These are phyloP conservation scores for Rosa persica DNA, from an alignment of 306 rosid genomes.

Conservation along the genomic window DNA sequence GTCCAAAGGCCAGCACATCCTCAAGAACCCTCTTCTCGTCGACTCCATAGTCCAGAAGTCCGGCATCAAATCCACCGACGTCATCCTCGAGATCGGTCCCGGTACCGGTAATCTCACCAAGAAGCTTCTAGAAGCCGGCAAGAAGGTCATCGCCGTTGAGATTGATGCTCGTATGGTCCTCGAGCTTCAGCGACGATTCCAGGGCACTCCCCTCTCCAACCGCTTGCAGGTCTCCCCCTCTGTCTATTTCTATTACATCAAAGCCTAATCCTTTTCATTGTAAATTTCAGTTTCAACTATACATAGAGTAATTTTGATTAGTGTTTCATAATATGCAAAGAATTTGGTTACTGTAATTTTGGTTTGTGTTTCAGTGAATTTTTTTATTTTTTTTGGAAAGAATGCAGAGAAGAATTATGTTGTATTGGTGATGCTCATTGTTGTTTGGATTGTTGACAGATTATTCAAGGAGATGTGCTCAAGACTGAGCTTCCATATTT, in stretches of 20 bases:
- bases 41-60: slow-evolving; percentile 55
- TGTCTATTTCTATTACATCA: not conserved
- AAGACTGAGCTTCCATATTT: slow-evolving; percentile 87
- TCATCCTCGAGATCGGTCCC: slow-evolving; percentile 59
- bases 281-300: too few species aligned
- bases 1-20: slow-evolving; percentile 63
- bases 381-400: too few species aligned
- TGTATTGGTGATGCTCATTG: not conserved
- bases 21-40: slow-evolving; percentile 49
- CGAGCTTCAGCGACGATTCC: slow-evolving; percentile 74
- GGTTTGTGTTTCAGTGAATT: too few species aligned
- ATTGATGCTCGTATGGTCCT: slow-evolving; percentile 94
- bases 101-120: slow-evolving; percentile 65
- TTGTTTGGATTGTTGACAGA: slow-evolving; percentile 27
- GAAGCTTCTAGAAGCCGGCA: slow-evolving; percentile 65
- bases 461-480: slow-evolving; percentile 85
- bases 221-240: slow-evolving; percentile 54
- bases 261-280: too few species aligned
- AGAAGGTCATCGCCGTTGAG: slow-evolving; percentile 77
- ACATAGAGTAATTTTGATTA: too few species aligned
- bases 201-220: slow-evolving; percentile 63
- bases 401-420: not conserved
- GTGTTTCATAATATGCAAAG: too few species aligned
- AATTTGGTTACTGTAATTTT: not conserved
- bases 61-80: slow-evolving; percentile 52